These are phyloP conservation scores for Pontederia crassipes DNA, from an alignment of 176 grass and related monocot species.

Conservation along the genomic window DNA sequence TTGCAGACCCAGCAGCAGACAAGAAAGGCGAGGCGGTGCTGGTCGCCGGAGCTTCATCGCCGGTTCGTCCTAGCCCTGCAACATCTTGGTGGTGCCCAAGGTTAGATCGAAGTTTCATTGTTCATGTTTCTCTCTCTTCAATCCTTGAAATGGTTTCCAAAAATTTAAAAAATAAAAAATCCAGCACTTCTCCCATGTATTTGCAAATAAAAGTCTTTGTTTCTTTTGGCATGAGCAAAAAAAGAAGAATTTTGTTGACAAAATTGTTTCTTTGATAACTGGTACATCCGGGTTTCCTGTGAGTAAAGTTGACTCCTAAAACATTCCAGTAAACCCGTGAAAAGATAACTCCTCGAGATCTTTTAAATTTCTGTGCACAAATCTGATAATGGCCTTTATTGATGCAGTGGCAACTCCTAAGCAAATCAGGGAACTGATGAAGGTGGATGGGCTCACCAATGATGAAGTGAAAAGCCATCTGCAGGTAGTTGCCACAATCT, in stretches of 20 bases:
- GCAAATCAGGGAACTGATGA: conserved; percentile 97
- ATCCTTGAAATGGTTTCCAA: neutral
- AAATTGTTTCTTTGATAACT: too few relatives aligned
- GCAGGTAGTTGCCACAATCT: conserved; percentile 37
- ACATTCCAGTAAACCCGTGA: neutral
- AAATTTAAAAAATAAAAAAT: too few relatives aligned
- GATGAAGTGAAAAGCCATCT: conserved; percentile 99
- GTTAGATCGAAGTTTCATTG: conserved; percentile 26
- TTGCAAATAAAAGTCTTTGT: too few relatives aligned
- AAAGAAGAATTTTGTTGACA: too few relatives aligned
- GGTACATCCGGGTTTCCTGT: too few relatives aligned
- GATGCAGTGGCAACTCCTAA: conserved; percentile 87
- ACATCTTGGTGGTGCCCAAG: conserved; percentile 84
- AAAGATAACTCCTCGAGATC: neutral
- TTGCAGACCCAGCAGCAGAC: conserved; percentile 33
- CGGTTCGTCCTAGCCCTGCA: conserved; percentile 55
- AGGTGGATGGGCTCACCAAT: conserved; percentile 90
- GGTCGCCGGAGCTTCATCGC: conserved; percentile 86
- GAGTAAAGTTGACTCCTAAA: neutral
- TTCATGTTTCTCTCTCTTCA: neutral
- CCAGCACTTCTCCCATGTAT: neutral
- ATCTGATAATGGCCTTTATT: neutral
- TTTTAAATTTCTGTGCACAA: neutral
- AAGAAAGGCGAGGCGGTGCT: conserved; percentile 86
- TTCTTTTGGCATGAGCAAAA: too few relatives aligned